These are phyloP conservation scores for Globisporangium abappressorium DNA, from an alignment of 352 stramenopile species.

Conservation along the genomic window DNA sequence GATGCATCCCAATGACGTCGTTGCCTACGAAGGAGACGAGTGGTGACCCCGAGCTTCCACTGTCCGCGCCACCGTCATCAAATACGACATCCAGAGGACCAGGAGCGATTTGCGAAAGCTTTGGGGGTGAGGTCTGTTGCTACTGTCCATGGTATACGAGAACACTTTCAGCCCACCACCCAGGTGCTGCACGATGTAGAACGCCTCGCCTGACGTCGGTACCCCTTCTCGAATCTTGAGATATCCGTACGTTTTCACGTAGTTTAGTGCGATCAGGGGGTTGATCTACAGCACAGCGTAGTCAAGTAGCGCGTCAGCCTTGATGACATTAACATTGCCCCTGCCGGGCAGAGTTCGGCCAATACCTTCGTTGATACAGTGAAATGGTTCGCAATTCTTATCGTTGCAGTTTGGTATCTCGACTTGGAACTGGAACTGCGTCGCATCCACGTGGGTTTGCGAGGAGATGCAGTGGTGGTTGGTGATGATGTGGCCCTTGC, in stretches of 20 bases:
- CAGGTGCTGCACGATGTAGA: constrained; percentile 61
- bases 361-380: not conserved
- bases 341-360: constrained; percentile 22
- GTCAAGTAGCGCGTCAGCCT: constrained; percentile 30
- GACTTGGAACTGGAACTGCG: constrained; percentile 59
- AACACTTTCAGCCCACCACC: constrained; percentile 45
- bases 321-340: constrained; percentile 39
- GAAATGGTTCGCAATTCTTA: constrained; percentile 24
- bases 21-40: no score
- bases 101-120: no score
- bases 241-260: constrained; percentile 46
- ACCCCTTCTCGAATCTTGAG: constrained; percentile 39
- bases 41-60: no score
- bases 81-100: no score
- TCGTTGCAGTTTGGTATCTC: constrained; percentile 28
- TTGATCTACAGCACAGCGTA: constrained; percentile 57
- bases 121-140: no score
- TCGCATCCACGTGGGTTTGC: constrained; percentile 37
- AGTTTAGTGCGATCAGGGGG: constrained; percentile 21
- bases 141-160: not conserved
- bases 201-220: constrained; percentile 35
- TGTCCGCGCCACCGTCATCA: no score
- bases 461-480: constrained; percentile 36
- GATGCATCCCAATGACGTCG: no score
- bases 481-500: constrained; percentile 32